These are phyloP conservation scores for Ceratobasidium sp. DNA, from an alignment of 1,284 basidiomycete species.

Conservation along the genomic window DNA sequence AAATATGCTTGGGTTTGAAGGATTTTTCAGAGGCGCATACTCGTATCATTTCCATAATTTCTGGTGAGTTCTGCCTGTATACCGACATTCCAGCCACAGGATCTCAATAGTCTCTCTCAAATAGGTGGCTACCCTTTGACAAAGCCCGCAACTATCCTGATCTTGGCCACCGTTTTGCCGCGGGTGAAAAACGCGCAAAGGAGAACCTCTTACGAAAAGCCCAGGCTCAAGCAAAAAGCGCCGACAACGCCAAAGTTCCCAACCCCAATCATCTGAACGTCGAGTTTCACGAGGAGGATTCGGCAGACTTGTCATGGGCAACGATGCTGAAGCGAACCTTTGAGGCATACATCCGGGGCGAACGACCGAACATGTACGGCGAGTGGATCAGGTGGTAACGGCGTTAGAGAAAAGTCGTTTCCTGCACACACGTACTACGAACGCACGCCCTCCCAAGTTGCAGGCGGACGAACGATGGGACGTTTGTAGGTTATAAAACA, in stretches of 20 bases:
- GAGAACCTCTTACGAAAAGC: conserved; percentile 59
- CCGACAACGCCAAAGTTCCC: conserved; percentile 47
- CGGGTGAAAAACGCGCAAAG: conserved; percentile 72
- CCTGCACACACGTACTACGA: conserved; percentile 34
- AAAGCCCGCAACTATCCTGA: conserved; percentile 91
- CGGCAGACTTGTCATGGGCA: conserved; percentile 88
- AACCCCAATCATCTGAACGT: conserved; percentile 30
- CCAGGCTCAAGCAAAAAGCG: conserved; percentile 45
- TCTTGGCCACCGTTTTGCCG: conserved; percentile 82
- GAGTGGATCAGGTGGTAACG: conserved; percentile 72
- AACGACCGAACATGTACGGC: conserved; percentile 92
- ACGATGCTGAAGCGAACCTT: conserved; percentile 93
- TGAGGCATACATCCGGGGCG: conserved; percentile 88
- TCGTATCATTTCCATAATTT: conserved; percentile 91
- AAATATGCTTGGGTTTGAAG: conserved; percentile 82
- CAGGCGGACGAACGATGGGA: conserved; percentile 41
- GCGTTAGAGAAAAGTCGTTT: no score
- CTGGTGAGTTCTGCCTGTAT: conserved; percentile 65
- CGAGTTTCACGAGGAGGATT: conserved; percentile 55
- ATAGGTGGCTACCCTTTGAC: conserved; percentile 95
- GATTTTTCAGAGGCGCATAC: conserved; percentile 88
- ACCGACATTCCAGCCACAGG: conserved; percentile 15
- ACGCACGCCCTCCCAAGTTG: conserved; percentile 31
- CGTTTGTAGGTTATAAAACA: not conserved
- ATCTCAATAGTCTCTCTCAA: not conserved